phyloP scores from a whole-genome alignment of 2,329 filamentous ascomycete genomes.

The Hymenoscyphus fructigenus region DNA sequence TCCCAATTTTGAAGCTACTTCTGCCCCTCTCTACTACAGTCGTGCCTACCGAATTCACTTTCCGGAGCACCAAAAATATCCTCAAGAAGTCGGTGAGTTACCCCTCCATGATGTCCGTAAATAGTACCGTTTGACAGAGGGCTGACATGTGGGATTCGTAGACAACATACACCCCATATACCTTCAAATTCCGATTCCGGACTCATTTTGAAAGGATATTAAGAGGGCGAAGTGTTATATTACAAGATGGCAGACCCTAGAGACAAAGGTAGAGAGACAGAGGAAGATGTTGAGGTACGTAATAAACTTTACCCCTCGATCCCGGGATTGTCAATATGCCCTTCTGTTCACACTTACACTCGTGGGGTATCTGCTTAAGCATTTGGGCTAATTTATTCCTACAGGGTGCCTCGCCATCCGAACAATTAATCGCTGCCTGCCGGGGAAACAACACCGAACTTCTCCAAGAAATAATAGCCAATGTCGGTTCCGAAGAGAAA shows the following conservation, averaged over 20 bases:
- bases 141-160: neutral
- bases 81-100: constrained; percentile 5
- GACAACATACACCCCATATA: neutral
- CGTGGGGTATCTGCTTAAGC: neutral
- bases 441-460: constrained; percentile 90
- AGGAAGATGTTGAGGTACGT: constrained; percentile 34
- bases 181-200: neutral
- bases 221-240: neutral
- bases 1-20: neutral
- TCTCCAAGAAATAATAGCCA: constrained; percentile 70
- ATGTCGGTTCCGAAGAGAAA: constrained; percentile 53
- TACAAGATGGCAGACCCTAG: constrained; percentile 33
- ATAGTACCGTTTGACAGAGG: neutral
- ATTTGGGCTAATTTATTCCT: neutral
- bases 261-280: constrained; percentile 26
- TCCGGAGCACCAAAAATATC: neutral
- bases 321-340: neutral
- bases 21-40: neutral
- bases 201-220: neutral
- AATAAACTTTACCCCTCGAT: neutral
- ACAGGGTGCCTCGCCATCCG: constrained; percentile 80
- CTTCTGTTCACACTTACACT: neutral
- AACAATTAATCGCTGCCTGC: constrained; percentile 89
- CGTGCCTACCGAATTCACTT: neutral
- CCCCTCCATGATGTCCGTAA: neutral